These are phyloP conservation scores for Aristolochia californica DNA, from an alignment of 164 flowering plant species.

Conservation along the genomic window DNA sequence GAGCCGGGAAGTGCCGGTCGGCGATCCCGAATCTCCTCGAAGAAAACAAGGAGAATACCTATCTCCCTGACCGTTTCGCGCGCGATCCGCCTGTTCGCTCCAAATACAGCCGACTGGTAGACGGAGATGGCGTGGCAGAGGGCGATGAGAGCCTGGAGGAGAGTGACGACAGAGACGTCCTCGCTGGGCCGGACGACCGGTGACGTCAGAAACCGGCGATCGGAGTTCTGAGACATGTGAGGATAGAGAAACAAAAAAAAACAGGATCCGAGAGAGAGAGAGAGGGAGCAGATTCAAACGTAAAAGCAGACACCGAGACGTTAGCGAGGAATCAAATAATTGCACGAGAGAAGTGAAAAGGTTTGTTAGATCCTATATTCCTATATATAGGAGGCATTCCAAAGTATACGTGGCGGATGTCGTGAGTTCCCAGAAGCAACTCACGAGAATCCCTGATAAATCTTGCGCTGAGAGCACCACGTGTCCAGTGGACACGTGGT, in stretches of 20 bases:
- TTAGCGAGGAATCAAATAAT: no score
- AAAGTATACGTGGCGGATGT: no score
- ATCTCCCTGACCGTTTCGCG: conserved; percentile 45
- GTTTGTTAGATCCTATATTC: no score
- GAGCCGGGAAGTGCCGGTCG: conserved; percentile 17
- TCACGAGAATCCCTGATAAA: no score
- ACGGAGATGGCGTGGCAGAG: conserved; percentile 31
- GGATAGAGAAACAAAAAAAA: no score
- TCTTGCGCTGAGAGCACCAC: no score
- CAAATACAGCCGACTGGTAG: conserved; percentile 23
- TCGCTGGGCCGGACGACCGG: conserved; percentile 76
- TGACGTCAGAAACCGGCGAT: conserved; percentile 64
- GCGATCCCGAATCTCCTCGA: conserved; percentile 49
- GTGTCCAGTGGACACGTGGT: no score
- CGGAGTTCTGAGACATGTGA: conserved; percentile 34
- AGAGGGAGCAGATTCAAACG: neutral
- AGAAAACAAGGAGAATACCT: conserved; percentile 33
- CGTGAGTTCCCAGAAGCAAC: no score
- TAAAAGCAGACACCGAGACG: no score
- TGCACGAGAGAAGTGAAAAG: no score
- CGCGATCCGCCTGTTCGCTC: conserved; percentile 31
- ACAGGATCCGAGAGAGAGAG: neutral
- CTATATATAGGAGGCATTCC: no score
- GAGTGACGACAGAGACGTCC: conserved; percentile 38
- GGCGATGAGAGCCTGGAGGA: conserved; percentile 41